Percentiles rank a stretch among this genome's conserved stretches.
These are phyloP conservation scores for Eimeria maxima DNA, from an alignment of 169 alveolate species.

Conservation along the genomic window DNA sequence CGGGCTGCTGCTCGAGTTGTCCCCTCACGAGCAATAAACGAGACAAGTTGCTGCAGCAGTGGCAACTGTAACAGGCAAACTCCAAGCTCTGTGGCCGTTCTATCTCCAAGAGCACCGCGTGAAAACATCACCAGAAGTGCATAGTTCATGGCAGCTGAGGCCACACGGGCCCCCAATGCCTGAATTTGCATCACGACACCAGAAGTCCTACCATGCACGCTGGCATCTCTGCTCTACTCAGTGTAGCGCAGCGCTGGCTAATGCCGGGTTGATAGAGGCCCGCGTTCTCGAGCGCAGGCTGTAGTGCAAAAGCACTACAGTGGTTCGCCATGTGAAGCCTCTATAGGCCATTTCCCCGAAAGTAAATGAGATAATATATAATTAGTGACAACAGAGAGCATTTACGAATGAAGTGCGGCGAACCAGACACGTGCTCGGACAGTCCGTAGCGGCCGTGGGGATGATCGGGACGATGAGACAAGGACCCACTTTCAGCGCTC, in stretches of 20 bases:
- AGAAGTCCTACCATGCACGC: not conserved
- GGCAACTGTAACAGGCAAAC: constrained; percentile 48
- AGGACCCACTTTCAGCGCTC: too few species aligned
- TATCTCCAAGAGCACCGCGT: not conserved
- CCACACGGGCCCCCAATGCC: constrained; percentile 22
- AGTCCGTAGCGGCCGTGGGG: too few species aligned
- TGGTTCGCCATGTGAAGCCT: too few species aligned
- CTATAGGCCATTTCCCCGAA: too few species aligned
- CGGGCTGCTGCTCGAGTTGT: constrained; percentile 57
- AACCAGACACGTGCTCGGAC: too few species aligned
- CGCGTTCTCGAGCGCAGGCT: not conserved
- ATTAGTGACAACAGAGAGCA: too few species aligned
- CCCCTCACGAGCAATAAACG: constrained; percentile 58
- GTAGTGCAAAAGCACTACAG: too few species aligned
- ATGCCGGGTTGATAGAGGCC: not conserved
- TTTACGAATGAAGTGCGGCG: too few species aligned
- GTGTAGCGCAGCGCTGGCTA: not conserved
- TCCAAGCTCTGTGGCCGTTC: not conserved
- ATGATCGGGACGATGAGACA: too few species aligned
- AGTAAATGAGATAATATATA: too few species aligned
- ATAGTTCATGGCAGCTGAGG: constrained; percentile 11
- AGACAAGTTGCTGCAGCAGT: constrained; percentile 36
- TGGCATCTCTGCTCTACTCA: not conserved
- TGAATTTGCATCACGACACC: not conserved
- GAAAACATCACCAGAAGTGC: not conserved